These are phyloP conservation scores for Termitomyces titanicus DNA, from an alignment of 768 basidiomycete genomes.

Conservation along the genomic window DNA sequence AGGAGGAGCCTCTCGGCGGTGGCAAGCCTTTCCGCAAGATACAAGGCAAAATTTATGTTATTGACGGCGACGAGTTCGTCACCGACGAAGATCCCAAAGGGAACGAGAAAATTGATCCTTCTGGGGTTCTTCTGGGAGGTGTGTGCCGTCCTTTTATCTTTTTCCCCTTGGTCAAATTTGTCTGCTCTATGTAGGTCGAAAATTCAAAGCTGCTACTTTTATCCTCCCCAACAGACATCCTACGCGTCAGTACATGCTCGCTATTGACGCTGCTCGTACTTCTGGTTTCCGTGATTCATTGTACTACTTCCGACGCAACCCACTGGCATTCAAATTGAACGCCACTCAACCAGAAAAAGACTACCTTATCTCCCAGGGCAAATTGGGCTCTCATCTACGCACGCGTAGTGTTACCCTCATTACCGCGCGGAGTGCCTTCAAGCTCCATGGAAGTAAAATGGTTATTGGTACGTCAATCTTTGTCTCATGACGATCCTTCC, in stretches of 20 bases:
- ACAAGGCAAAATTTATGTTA: conserved; percentile 68
- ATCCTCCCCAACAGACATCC: conserved; percentile 82
- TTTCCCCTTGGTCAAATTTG: neutral
- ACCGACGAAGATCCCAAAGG: conserved; percentile 84
- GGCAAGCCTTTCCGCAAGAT: conserved; percentile 74
- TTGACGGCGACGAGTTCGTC: conserved; percentile 88
- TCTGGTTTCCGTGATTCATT: conserved; percentile 96
- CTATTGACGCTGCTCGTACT: conserved; percentile 94
- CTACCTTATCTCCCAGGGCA: conserved; percentile 82
- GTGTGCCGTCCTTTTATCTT: conserved; percentile 21
- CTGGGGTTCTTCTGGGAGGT: conserved; percentile 86
- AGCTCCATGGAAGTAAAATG: conserved; percentile 91
- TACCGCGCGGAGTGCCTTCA: conserved; percentile 89
- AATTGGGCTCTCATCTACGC: conserved; percentile 83
- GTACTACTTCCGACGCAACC: conserved; percentile 95
- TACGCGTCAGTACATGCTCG: conserved; percentile 86
- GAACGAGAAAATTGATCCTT: conserved; percentile 85
- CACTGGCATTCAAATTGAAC: conserved; percentile 85
- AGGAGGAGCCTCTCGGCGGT: conserved; percentile 42
- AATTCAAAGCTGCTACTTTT: conserved; percentile 89
- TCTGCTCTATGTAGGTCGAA: conserved; percentile 59
- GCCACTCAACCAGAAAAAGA: conserved; percentile 92
- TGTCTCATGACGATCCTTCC: neutral
- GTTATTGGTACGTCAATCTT: conserved; percentile 59
- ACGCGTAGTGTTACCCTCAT: conserved; percentile 93